phyloP scores from a whole-genome alignment of 2,329 filamentous ascomycete genomes.

The Corynespora cassiicola region DNA sequence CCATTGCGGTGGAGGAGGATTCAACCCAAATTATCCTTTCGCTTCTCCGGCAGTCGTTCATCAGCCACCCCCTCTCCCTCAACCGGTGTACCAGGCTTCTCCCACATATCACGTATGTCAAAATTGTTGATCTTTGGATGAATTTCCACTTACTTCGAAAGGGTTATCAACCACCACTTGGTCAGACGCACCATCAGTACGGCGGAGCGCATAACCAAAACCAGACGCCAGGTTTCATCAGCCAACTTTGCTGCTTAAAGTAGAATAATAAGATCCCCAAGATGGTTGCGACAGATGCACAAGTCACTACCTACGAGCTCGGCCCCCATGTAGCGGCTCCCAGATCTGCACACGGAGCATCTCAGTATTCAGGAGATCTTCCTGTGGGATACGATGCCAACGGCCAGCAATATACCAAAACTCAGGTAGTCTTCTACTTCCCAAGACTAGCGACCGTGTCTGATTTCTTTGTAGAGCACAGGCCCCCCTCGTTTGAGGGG shows the following conservation, averaged over 20 bases:
- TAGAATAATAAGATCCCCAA: slow-evolving; percentile 1
- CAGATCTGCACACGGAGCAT: slow-evolving; percentile 3
- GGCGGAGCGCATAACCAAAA: too few species aligned
- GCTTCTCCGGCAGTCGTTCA: slow-evolving; percentile 6
- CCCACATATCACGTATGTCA: too few species aligned
- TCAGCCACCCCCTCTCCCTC: slow-evolving; percentile 14
- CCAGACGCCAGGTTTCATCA: slow-evolving; percentile 23
- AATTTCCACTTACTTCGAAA: background rate
- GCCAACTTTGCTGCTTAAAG: slow-evolving; percentile 25
- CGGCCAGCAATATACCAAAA: slow-evolving; percentile 5
- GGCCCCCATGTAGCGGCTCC: background rate
- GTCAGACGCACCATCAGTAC: too few species aligned
- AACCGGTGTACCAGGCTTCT: too few species aligned
- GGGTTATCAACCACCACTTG: background rate
- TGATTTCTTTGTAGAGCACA: slow-evolving; percentile 9
- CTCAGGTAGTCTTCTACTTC: too few species aligned
- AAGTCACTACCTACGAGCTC: slow-evolving; percentile 20
- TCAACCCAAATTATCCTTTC: slow-evolving; percentile 20
- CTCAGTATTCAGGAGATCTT: slow-evolving; percentile 3
- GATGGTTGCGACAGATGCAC: slow-evolving; percentile 16
- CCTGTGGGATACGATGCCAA: slow-evolving; percentile 4
- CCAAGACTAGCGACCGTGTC: too few species aligned
- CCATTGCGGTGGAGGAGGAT: slow-evolving; percentile 23
- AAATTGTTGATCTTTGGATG: too few species aligned
- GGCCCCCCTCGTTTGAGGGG: slow-evolving; percentile 23